These are phyloP conservation scores for Hanseniaspora meyeri DNA, from an alignment of 805 yeast genomes.

Conservation along the genomic window DNA sequence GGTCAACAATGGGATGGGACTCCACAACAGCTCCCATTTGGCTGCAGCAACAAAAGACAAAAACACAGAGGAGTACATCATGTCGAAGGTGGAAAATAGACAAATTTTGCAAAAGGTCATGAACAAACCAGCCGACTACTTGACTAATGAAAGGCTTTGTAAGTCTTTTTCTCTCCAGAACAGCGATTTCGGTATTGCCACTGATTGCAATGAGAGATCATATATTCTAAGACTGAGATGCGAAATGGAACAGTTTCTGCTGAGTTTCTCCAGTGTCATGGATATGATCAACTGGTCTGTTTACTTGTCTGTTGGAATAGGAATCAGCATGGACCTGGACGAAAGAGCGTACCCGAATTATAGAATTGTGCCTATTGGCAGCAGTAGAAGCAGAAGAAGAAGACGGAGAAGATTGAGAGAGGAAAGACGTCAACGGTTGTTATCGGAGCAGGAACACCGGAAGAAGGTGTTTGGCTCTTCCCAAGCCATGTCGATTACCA, in stretches of 20 bases:
- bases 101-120: slow-evolving; percentile 19
- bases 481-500: too few relatives aligned
- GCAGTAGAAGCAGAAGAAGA: slow-evolving; percentile 35
- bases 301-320: slow-evolving; percentile 61
- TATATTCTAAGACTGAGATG: slow-evolving; percentile 62
- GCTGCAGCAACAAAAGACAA: background rate
- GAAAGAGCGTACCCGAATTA: slow-evolving; percentile 62
- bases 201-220: slow-evolving; percentile 63
- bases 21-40: background rate
- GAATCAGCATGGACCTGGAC: slow-evolving; percentile 63
- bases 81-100: slow-evolving; percentile 23
- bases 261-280: slow-evolving; percentile 50
- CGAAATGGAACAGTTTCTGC: slow-evolving; percentile 69
- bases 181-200: slow-evolving; percentile 73
- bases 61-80: slow-evolving; percentile 14
- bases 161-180: slow-evolving; percentile 71
- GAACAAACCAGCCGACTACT: slow-evolving; percentile 19
- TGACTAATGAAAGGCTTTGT: slow-evolving; percentile 32
- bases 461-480: background rate
- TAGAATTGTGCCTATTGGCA: slow-evolving; percentile 68
- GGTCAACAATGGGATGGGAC: background rate
- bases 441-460: background rate
- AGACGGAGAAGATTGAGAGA: slow-evolving; percentile 15
- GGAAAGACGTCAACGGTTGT: slow-evolving; percentile 4
- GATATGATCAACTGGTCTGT: slow-evolving; percentile 71